Evolutionary conservation across 345 rosid species (phyloP), one percentile per base, ranked within the genome.

Genomic region (Rubroshorea leprosula): DNA sequence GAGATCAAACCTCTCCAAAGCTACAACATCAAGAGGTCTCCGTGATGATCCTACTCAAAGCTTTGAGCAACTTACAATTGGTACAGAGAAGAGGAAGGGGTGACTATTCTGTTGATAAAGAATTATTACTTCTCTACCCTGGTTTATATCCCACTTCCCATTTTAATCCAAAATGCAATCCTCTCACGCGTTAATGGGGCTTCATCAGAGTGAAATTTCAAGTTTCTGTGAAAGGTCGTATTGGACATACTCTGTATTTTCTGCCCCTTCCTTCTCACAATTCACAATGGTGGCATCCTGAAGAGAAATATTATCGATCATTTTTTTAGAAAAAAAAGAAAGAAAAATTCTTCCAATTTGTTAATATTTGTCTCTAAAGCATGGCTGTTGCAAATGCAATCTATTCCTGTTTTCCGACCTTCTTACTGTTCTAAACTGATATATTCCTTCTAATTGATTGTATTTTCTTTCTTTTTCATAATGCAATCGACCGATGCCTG

Each of bases 1-100:
- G 13, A 55, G 22, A 38, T 53, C 65, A 3, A 60, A 59, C 13
- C 50, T 31, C 8, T 57, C 74, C 19, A 62, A 46, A 31, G 60
- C 41, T 44, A 54, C 58, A 0, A 51, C 47, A 20, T 26, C 65
- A 19, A 69, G 51, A 65, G 71, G 48, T 23, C 4, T 22, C 29
- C 43, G 38, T 2, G 62, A 58, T 17, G 62, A 58, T 45, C 62
- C 18, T 12, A 58, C 25, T 18, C 41, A 45, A 3, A 26, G 61
- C 38, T 10, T 39, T 7, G 62, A 58, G 18, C 41, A 27, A 18
- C 61, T 23, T 44, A 44, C 41, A 1, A 58, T 50, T 20, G 16
- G 45, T 18, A 18, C 50, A 19, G 62, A 58, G 13, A 58, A 47
- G 53, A 47, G 62, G 52, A 58, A 19, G 20, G 62, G 52, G 25